These are phyloP conservation scores for Garcileccinum viscosum DNA, from an alignment of 1,284 basidiomycete species.

Conservation along the genomic window DNA sequence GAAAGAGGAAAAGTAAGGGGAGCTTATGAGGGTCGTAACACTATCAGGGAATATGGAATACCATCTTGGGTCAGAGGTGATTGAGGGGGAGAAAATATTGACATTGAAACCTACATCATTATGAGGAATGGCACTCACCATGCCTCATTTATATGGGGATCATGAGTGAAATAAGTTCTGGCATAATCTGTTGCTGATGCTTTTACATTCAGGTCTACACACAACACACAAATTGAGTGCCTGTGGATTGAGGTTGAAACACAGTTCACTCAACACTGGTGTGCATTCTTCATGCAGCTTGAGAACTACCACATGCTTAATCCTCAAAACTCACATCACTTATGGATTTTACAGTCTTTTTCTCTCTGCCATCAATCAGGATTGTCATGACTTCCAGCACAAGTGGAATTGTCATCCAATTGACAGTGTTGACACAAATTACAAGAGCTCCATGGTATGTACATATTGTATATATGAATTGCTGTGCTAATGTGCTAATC, in stretches of 20 bases:
- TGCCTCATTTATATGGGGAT: neutral
- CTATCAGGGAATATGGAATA: neutral
- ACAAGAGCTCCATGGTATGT: constrained; percentile 2
- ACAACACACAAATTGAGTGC: constrained; percentile 42
- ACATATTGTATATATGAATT: neutral
- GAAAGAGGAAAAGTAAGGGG: too few species aligned
- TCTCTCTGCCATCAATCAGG: neutral
- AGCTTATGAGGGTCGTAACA: too few species aligned
- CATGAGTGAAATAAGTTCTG: neutral
- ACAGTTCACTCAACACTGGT: constrained; percentile 32
- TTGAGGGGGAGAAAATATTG: neutral
- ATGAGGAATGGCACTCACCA: neutral
- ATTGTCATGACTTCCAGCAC: constrained; percentile 28
- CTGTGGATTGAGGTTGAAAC: constrained; percentile 46
- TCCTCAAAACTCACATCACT: constrained; percentile 23
- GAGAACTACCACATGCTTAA: constrained; percentile 33
- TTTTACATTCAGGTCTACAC: constrained; percentile 4
- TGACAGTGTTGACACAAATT: neutral
- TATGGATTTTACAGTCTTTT: constrained; percentile 26
- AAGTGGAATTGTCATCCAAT: constrained; percentile 38
- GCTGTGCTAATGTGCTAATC: neutral
- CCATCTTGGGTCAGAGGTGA: neutral
- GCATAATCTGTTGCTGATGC: neutral
- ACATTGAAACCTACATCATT: neutral
- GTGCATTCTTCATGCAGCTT: constrained; percentile 35